A percentile compares a stretch with the other conserved stretches of the same genome.
phyloP scores from a whole-genome alignment of 139 green algal species.

The Edaphochlamys debaryana region DNA sequence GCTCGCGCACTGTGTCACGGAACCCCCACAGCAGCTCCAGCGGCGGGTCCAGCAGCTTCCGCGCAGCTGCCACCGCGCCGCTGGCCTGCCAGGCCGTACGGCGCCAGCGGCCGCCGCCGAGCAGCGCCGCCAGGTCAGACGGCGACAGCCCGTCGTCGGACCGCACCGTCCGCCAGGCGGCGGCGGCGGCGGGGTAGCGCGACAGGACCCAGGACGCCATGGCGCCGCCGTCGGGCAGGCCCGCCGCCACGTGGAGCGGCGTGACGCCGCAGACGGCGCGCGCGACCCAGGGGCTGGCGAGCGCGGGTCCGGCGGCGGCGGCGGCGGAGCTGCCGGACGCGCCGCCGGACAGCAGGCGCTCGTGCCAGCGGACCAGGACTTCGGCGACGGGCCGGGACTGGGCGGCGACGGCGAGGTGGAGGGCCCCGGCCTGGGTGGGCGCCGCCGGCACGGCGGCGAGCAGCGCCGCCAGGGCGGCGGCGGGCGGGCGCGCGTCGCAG shows the following conservation, averaged over 20 bases:
- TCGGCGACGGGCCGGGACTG: neutral
- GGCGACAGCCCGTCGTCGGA: constrained; percentile 1
- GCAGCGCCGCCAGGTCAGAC: neutral
- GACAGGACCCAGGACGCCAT: constrained; percentile 1
- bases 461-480: neutral
- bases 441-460: neutral
- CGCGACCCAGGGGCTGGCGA: neutral
- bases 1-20: neutral
- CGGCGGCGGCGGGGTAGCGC: constrained; percentile 3
- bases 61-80: neutral
- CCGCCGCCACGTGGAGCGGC: constrained; percentile 27
- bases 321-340: too few species aligned
- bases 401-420: constrained; percentile 13
- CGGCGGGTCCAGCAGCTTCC: neutral
- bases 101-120: constrained; percentile 11
- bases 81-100: neutral
- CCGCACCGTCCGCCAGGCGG: neutral
- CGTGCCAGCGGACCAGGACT: constrained; percentile 3
- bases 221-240: constrained; percentile 20
- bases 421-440: neutral
- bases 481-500: neutral
- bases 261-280: constrained; percentile 8
- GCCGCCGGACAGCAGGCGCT: neutral
- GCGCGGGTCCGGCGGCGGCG: neutral
- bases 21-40: constrained; percentile 29